phyloP scores from a whole-genome alignment of 2,329 filamentous ascomycete genomes.

The Metarhizium guizhouense region DNA sequence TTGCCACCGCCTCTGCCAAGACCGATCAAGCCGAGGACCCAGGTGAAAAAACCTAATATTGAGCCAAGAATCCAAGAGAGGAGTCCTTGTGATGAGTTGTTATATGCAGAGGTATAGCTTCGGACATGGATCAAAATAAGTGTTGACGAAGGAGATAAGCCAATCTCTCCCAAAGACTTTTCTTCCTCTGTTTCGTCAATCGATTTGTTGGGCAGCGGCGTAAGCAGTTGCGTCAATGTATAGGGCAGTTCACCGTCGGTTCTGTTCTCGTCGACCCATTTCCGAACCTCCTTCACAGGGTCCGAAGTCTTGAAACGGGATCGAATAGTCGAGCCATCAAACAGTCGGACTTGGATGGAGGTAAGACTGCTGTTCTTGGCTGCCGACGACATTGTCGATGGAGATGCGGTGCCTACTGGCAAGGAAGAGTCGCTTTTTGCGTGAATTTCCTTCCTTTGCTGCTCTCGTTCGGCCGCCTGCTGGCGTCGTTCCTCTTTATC shows the following conservation, averaged over 20 bases:
- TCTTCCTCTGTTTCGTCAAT: constrained; percentile 70
- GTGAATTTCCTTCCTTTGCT: constrained; percentile 22
- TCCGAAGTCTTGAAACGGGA: constrained; percentile 57
- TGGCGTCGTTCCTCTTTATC: constrained; percentile 62
- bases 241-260: constrained; percentile 56
- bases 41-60: constrained; percentile 25
- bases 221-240: constrained; percentile 74
- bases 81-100: constrained; percentile 16
- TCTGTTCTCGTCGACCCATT: constrained; percentile 64
- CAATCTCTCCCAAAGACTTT: constrained; percentile 57
- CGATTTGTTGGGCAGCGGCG: constrained; percentile 64
- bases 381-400: constrained; percentile 21
- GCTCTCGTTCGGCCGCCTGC: constrained; percentile 41
- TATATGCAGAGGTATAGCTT: constrained; percentile 33
- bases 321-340: constrained; percentile 75
- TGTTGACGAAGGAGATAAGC: constrained; percentile 70
- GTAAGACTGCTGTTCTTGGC: constrained; percentile 21
- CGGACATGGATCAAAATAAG: constrained; percentile 69
- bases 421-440: constrained; percentile 21
- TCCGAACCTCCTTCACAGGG: constrained; percentile 60
- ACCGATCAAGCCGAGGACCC: constrained; percentile 25
- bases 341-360: constrained; percentile 69
- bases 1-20: constrained; percentile 10
- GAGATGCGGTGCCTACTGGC: constrained; percentile 21
- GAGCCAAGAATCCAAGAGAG: constrained; percentile 20